Conservation (phyloP, 305 asterid species). For the Rubia tinctorum region DNA sequence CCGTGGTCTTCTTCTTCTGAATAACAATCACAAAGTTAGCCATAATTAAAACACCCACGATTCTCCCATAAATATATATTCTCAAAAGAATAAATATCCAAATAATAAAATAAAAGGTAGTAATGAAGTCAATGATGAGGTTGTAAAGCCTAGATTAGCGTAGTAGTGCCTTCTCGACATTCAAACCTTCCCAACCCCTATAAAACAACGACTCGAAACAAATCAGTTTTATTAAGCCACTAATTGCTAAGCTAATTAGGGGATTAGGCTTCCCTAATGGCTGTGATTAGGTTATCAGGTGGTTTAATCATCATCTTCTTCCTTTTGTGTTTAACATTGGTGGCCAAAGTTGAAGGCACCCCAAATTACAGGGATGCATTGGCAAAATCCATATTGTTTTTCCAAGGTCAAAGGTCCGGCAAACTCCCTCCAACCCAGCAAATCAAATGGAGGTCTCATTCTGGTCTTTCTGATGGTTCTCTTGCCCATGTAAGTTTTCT, state of each 20-base stretch:
- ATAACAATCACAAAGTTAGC: neutral
- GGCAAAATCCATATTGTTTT: constrained; percentile 72
- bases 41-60: neutral
- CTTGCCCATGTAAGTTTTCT: constrained; percentile 41
- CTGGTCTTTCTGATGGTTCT: constrained; percentile 72
- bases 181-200: constrained; percentile 22
- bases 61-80: neutral
- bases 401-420: constrained; percentile 93
- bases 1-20: neutral
- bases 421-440: constrained; percentile 41
- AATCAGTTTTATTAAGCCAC: neutral
- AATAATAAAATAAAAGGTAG: neutral
- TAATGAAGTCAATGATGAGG: neutral
- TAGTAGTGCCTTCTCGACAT: constrained; percentile 16
- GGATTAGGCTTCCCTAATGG: constrained; percentile 1
- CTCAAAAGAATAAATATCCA: neutral
- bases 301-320: constrained; percentile 15
- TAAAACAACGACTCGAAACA: constrained; percentile 21
- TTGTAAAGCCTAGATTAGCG: constrained; percentile 57
- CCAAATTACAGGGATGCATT: constrained; percentile 73
- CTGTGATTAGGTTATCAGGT: neutral
- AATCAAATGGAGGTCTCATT: constrained; percentile 60
- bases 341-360: constrained; percentile 23
- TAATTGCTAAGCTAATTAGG: neutral
- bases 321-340: constrained; percentile 18